These are phyloP conservation scores for Avicennia marina DNA, from an alignment of 257 asterid species.

Conservation along the genomic window DNA sequence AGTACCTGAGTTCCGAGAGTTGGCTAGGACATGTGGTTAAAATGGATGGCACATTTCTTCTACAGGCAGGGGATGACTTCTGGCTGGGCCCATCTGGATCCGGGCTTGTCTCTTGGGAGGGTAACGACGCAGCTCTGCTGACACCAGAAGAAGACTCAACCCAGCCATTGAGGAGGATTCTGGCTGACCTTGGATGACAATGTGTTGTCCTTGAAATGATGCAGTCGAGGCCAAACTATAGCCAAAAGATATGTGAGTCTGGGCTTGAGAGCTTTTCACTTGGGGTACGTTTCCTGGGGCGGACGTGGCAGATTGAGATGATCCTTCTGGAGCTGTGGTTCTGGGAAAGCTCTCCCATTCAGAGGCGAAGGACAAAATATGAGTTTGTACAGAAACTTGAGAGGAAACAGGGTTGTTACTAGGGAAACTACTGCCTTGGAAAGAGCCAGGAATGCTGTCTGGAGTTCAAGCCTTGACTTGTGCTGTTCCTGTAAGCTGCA, in stretches of 20 bases:
- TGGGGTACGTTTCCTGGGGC: slow-evolving; percentile 21
- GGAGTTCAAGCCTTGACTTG: slow-evolving; percentile 19
- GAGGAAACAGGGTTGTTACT: slow-evolving; percentile 7
- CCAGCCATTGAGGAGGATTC: neutral
- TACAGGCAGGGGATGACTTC: slow-evolving; percentile 42
- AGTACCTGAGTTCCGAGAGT: slow-evolving; percentile 42
- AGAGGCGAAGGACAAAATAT: slow-evolving; percentile 10
- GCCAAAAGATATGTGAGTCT: slow-evolving; percentile 27
- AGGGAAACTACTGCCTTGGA: slow-evolving; percentile 6
- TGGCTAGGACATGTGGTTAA: slow-evolving; percentile 28
- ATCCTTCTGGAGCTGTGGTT: slow-evolving; percentile 18
- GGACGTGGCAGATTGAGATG: slow-evolving; percentile 15
- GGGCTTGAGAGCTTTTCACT: slow-evolving; percentile 29
- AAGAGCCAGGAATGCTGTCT: slow-evolving; percentile 18
- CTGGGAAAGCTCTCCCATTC: slow-evolving; percentile 25
- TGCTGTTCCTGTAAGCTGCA: slow-evolving; percentile 23
- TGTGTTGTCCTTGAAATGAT: slow-evolving; percentile 26
- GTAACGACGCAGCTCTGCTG: slow-evolving; percentile 9
- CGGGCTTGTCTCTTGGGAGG: slow-evolving; percentile 22
- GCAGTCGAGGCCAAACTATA: slow-evolving; percentile 16
- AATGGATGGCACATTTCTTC: slow-evolving; percentile 33
- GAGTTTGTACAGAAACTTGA: slow-evolving; percentile 13
- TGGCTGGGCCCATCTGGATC: slow-evolving; percentile 27
- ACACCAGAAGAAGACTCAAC: neutral
- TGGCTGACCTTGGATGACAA: slow-evolving; percentile 13